A percentile compares a stretch with the other conserved stretches of the same genome.
Conservation (phyloP, 208 protist species). For the Angomonas ambiguus region DNA sequence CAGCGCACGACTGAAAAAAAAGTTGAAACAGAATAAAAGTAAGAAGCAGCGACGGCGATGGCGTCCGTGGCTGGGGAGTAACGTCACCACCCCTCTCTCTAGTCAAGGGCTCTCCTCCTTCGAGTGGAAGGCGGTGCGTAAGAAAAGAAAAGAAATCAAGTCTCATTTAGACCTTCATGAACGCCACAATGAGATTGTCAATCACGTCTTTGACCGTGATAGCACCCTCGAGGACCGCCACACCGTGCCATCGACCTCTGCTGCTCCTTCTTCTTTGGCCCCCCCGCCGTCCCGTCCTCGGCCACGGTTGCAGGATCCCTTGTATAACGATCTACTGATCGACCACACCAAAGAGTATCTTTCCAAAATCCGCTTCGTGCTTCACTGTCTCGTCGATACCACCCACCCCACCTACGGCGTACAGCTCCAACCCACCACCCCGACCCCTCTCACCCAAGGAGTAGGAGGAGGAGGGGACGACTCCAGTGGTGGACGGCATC, state of each 20-base stretch:
- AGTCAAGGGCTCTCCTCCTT: neutral
- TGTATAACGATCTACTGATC: neutral
- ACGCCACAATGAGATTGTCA: neutral
- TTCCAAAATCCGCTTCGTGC: neutral
- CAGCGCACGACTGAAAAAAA: neutral
- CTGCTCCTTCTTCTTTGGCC: neutral
- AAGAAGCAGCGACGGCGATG: neutral
- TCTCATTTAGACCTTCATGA: neutral
- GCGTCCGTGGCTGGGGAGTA: too few relatives aligned
- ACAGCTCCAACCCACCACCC: neutral
- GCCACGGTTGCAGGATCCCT: neutral
- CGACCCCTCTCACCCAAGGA: neutral
- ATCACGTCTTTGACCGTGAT: neutral
- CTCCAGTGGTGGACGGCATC: neutral
- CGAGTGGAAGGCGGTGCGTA: neutral
- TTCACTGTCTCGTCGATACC: neutral
- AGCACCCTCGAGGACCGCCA: too few relatives aligned
- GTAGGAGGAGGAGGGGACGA: neutral
- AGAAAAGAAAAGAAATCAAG: neutral
- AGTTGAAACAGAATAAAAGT: constrained; percentile 2
- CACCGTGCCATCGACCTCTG: too few relatives aligned
- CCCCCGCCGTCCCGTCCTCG: neutral
- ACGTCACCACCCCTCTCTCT: too few relatives aligned
- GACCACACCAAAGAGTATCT: neutral
- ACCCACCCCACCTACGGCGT: neutral